Evolutionary conservation across 192 early-diverging fungal species (phyloP).

Genomic region (Umbelopsis ramanniana): DNA sequence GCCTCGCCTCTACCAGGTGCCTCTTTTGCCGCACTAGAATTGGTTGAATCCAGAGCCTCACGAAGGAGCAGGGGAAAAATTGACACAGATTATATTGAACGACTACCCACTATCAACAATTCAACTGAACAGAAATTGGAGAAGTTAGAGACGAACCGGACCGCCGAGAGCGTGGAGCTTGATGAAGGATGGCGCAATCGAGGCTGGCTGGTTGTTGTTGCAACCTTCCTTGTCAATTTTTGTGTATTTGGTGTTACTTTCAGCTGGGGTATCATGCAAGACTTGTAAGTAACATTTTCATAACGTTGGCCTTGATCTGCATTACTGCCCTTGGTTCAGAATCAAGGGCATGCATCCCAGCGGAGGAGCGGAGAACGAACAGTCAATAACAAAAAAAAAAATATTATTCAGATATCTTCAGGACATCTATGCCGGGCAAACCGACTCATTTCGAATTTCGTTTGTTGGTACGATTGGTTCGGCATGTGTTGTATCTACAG

Average conservation of each 20-base stretch:
- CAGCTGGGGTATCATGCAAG: conserved; percentile 37
- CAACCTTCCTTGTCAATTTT: conserved; percentile 43
- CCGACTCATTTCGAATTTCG: conserved; percentile 30
- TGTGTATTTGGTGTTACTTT: conserved; percentile 35
- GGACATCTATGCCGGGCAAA: conserved; percentile 33
- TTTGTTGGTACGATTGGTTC: conserved; percentile 41
- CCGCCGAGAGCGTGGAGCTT: not conserved
- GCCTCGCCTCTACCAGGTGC: conserved; percentile 8
- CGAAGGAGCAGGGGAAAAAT: not conserved
- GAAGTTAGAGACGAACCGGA: not conserved
- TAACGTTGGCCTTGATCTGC: not conserved
- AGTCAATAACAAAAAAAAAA: not conserved
- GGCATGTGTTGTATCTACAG: conserved; percentile 28
- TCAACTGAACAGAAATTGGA: not conserved
- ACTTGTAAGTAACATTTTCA: conserved; percentile 24
- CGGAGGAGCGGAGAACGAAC: not conserved
- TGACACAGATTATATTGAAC: not conserved
- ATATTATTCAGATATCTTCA: conserved; percentile 25
- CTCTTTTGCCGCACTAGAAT: conserved; percentile 6
- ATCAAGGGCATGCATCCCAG: too few relatives aligned
- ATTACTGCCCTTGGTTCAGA: not conserved
- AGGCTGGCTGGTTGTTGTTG: conserved; percentile 40
- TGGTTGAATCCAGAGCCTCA: conserved; percentile 3
- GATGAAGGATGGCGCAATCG: conserved; percentile 14
- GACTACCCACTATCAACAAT: not conserved